A percentile compares a stretch with the other conserved stretches of the same genome.
These are phyloP conservation scores for Hortiboletus campestris DNA, from an alignment of 768 basidiomycete species.

Conservation along the genomic window DNA sequence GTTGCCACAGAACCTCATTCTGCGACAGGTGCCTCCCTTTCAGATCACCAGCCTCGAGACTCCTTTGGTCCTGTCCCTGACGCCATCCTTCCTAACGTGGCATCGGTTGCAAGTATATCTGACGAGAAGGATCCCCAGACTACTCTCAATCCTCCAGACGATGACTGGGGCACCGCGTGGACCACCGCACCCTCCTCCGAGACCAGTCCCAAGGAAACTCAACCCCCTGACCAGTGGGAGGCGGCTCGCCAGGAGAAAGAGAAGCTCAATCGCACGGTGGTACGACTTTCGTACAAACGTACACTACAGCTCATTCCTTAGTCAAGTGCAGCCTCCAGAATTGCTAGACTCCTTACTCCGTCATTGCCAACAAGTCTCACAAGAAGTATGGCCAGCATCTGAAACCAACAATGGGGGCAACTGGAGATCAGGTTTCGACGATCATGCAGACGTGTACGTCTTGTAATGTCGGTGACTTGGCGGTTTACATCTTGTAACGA, in stretches of 20 bases:
- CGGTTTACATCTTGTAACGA: constrained; percentile 1
- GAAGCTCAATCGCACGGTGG: constrained; percentile 60
- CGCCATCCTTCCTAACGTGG: constrained; percentile 36
- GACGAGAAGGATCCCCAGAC: not conserved
- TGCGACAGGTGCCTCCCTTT: not conserved
- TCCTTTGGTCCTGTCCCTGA: constrained; percentile 3
- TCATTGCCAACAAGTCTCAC: constrained; percentile 50
- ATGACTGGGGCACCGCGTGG: constrained; percentile 47
- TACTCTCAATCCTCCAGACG: not conserved
- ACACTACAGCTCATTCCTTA: constrained; percentile 18
- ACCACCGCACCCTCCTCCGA: constrained; percentile 18
- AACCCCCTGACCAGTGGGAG: constrained; percentile 64
- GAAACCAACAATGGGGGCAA: constrained; percentile 28
- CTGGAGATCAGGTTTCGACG: constrained; percentile 46
- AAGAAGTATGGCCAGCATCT: constrained; percentile 50
- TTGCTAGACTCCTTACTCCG: constrained; percentile 54
- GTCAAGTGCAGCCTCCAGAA: constrained; percentile 60
- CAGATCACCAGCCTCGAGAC: not conserved
- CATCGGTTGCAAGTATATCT: constrained; percentile 22
- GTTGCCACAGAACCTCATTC: not conserved
- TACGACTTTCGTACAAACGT: constrained; percentile 37
- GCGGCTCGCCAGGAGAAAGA: constrained; percentile 55
- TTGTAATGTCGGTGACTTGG: not conserved
- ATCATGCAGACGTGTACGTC: constrained; percentile 60
- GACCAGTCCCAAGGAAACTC: constrained; percentile 18